These are phyloP conservation scores for Carallia brachiata DNA, from an alignment of 345 rosid species.

Conservation along the genomic window DNA sequence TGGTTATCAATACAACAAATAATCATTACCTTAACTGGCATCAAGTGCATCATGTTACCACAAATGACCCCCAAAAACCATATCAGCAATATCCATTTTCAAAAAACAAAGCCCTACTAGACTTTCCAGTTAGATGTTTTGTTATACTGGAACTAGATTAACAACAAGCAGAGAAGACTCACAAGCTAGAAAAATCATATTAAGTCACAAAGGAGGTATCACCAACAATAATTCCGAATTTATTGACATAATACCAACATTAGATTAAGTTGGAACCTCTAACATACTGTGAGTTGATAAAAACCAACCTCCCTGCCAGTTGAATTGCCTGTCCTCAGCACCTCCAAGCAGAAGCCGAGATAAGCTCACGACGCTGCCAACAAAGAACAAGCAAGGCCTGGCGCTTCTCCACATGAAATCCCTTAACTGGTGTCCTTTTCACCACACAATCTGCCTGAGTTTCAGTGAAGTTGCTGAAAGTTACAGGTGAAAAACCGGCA, in stretches of 20 bases:
- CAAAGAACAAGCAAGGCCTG: conserved; percentile 71
- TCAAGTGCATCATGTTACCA: conserved; percentile 13
- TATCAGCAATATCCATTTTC: conserved; percentile 26
- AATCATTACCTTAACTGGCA: conserved; percentile 20
- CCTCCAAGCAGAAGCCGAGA: conserved; percentile 88
- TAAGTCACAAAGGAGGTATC: conserved; percentile 26
- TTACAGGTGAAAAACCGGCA: conserved; percentile 60
- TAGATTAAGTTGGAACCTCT: conserved; percentile 30
- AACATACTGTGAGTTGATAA: conserved; percentile 27
- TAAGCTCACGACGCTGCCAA: conserved; percentile 86
- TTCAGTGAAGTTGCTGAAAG: conserved; percentile 75
- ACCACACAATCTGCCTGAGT: conserved; percentile 84
- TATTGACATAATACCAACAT: conserved; percentile 29
- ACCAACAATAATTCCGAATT: conserved; percentile 20
- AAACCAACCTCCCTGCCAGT: conserved; percentile 20
- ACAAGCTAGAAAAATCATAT: conserved; percentile 25
- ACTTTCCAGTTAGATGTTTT: conserved; percentile 28
- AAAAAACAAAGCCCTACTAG: conserved; percentile 24
- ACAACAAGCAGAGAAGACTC: conserved; percentile 33
- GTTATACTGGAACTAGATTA: conserved; percentile 26
- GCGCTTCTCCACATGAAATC: conserved; percentile 81
- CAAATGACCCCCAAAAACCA: conserved; percentile 23
- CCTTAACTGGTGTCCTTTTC: conserved; percentile 62
- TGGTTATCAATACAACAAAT: conserved; percentile 27
- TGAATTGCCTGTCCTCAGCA: conserved; percentile 39